These are phyloP conservation scores for Candolleomyces efflorescens DNA, from an alignment of 768 basidiomycete species.

Conservation along the genomic window DNA sequence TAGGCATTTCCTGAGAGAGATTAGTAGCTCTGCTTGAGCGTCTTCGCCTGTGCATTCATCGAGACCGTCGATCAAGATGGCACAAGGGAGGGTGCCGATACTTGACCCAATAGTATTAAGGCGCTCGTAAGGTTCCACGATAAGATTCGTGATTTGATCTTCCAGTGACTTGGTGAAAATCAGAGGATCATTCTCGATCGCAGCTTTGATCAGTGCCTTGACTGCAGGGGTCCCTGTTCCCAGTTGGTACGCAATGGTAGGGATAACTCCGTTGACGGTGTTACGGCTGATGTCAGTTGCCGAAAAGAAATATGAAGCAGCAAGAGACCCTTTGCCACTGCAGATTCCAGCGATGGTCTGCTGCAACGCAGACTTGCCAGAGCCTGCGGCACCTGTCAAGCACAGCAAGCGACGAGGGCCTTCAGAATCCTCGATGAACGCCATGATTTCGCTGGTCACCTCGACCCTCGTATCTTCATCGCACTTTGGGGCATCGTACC, in stretches of 20 bases:
- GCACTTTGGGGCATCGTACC: not conserved
- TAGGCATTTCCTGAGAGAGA: not conserved
- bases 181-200: not conserved
- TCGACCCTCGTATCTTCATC: not conserved
- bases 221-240: not conserved
- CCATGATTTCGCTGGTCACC: not conserved
- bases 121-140: no score
- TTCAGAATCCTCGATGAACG: not conserved
- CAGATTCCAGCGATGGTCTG: not conserved
- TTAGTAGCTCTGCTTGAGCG: not conserved
- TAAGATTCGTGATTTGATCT: no score
- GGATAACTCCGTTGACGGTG: not conserved
- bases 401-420: not conserved
- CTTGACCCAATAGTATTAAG: no score
- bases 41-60: not conserved
- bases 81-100: not conserved
- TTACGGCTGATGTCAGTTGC: not conserved
- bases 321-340: not conserved
- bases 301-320: conserved; percentile 1
- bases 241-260: conserved; percentile 4
- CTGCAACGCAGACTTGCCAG: not conserved
- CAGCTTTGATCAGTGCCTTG: not conserved
- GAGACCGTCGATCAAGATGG: conserved; percentile 3
- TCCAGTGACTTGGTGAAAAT: no score
- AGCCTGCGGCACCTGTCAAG: not conserved